phyloP scores from a whole-genome alignment of 176 grass and related monocot species.

The Otatea glauca region DNA sequence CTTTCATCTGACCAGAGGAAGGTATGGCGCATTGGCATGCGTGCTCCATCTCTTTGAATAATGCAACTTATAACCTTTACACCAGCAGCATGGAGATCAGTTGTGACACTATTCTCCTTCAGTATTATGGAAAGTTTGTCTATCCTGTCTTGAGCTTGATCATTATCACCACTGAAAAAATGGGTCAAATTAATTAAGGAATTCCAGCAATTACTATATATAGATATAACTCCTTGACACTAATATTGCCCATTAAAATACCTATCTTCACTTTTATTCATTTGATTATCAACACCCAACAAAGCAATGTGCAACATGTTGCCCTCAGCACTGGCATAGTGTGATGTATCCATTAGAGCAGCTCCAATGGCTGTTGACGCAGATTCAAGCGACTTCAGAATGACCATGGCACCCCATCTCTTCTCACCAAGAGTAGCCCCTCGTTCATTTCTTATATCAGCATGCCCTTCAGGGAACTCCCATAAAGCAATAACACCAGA shows the following conservation, averaged over 20 bases:
- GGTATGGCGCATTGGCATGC: slow-evolving; percentile 76
- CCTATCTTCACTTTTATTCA: slow-evolving; percentile 67
- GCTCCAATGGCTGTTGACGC: slow-evolving; percentile 53
- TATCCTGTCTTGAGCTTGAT: slow-evolving; percentile 74
- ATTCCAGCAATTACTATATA: slow-evolving; percentile 1
- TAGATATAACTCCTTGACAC: background rate
- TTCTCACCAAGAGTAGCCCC: slow-evolving; percentile 40
- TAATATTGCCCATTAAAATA: slow-evolving; percentile 40
- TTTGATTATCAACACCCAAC: slow-evolving; percentile 74
- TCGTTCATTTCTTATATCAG: slow-evolving; percentile 50
- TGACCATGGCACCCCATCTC: slow-evolving; percentile 82
- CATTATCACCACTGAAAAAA: slow-evolving; percentile 69
- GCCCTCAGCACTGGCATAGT: slow-evolving; percentile 46
- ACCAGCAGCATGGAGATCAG: slow-evolving; percentile 66
- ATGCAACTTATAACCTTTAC: slow-evolving; percentile 81
- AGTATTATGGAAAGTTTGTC: slow-evolving; percentile 63
- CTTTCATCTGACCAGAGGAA: slow-evolving; percentile 83
- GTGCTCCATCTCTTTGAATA: slow-evolving; percentile 82
- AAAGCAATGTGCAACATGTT: slow-evolving; percentile 93
- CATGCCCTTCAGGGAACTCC: slow-evolving; percentile 71
- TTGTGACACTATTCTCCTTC: slow-evolving; percentile 57
- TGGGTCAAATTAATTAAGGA: slow-evolving; percentile 1
- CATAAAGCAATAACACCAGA: slow-evolving; percentile 72
- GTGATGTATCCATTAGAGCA: slow-evolving; percentile 64
- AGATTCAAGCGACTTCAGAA: slow-evolving; percentile 79